These are phyloP conservation scores for Euphorbia schlechtendalii DNA, from an alignment of 441 rosid genomes.

Conservation along the genomic window DNA sequence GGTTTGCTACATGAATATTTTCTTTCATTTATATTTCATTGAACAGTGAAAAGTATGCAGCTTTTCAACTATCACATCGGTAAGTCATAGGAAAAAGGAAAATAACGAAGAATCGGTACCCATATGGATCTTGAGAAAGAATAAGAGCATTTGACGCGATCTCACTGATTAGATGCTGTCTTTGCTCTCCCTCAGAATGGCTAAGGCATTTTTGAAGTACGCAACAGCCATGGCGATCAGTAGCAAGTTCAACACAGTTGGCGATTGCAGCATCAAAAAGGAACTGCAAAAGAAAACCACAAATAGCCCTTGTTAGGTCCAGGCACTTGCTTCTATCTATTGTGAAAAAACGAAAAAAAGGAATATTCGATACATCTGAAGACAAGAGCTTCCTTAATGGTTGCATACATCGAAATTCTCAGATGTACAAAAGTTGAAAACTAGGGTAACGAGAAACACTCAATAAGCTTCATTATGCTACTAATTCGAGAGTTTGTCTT, in stretches of 20 bases:
- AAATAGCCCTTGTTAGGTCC: conserved; percentile 1
- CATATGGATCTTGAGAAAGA: conserved; percentile 77
- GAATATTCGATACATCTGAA: background rate
- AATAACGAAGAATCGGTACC: conserved; percentile 37
- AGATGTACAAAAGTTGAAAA: background rate
- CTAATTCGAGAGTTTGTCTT: background rate
- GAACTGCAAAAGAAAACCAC: conserved; percentile 38
- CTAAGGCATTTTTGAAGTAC: conserved; percentile 77
- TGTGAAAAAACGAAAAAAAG: background rate
- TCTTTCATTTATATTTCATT: background rate
- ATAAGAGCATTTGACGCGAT: conserved; percentile 60
- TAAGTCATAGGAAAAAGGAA: no score
- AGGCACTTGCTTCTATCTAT: background rate
- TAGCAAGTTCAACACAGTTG: conserved; percentile 70
- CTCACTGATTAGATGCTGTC: conserved; percentile 41
- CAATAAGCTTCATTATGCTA: no score
- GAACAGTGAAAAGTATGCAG: background rate
- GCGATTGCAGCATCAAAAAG: conserved; percentile 58
- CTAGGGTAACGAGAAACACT: background rate
- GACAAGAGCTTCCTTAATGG: conserved; percentile 3
- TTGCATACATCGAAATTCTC: background rate
- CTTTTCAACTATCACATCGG: background rate
- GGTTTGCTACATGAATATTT: background rate
- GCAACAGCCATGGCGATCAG: conserved; percentile 80
- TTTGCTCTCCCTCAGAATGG: conserved; percentile 50